Evolutionary conservation across 768 basidiomycete species (phyloP), one percentile per base, ranked within the genome.

Genomic region (Boletus eberwhitei): DNA sequence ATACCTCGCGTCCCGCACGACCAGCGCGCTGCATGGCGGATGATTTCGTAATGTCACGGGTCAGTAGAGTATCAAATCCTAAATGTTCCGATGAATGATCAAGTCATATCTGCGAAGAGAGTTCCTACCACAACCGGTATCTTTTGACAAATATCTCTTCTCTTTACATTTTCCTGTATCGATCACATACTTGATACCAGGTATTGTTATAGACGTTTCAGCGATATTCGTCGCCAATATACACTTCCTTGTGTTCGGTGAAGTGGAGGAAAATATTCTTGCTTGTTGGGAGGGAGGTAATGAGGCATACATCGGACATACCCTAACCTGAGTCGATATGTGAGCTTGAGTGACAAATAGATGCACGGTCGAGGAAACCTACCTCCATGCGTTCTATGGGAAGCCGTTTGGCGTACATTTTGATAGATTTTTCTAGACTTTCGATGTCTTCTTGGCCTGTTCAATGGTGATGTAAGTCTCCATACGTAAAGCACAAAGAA

Each of bases 191-290:
- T 84, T 88, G 53, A 99, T 86, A 0, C 94, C 94, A 4, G 95
- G 93, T 65, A 99, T 97, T 14, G 97, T 98, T 67, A 99, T 93
- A 13, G 90, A 92, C 0, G 97, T 98, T 72, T 99, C 97, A 12
- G 97, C 97, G 54, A 99, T 95, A 71, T 98, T 99, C 17, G 97
- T 99, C 2, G 97, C 88, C 37, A 99, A 77, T 58, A 99, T 93
- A 72, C 94, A 90, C 72, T 98, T 95, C 53, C 97, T 83, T 2
- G 81, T 83, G 49, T 84, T 79, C 1, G 81, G 66, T 14, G 88
- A 84, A 0, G 90, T 73, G 1, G 83, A 73, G 0, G 71, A 65
- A 71, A 98, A 98, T 44, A 90, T 90, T 65, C 84, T 84, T 41
- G 83, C 73, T 71, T 97, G 94, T 58, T 88, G 83, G 12, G 77